phyloP scores from a whole-genome alignment of 352 stramenopile species.

The Albugo candida region DNA sequence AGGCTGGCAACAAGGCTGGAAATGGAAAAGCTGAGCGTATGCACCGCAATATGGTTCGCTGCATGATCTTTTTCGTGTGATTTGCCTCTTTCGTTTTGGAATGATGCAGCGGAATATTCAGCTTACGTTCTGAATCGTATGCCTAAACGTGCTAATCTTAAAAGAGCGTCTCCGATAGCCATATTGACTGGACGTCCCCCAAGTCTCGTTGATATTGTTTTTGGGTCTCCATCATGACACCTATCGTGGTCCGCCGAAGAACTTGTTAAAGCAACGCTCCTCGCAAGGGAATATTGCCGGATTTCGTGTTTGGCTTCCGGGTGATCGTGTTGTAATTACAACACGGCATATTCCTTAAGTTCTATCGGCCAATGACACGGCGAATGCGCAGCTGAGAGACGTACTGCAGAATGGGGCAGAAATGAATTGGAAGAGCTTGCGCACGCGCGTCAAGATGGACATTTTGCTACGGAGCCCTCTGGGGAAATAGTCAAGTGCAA shows the following conservation, averaged over 20 bases:
- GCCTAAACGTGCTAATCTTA: neutral
- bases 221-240: neutral
- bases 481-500: too few species aligned
- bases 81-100: slow-evolving; percentile 8
- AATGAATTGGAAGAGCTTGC: too few species aligned
- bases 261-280: neutral
- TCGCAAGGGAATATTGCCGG: neutral
- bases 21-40: too few species aligned
- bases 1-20: too few species aligned
- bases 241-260: neutral
- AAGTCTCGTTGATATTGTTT: slow-evolving; percentile 1
- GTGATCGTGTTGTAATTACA: neutral
- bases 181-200: slow-evolving; percentile 1
- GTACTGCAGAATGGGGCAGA: too few species aligned
- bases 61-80: slow-evolving; percentile 8
- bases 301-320: neutral
- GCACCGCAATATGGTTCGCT: neutral
- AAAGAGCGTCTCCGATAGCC: slow-evolving; percentile 1
- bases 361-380: too few species aligned
- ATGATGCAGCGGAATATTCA: neutral
- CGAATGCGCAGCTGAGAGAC: too few species aligned
- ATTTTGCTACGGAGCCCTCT: too few species aligned
- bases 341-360: neutral
- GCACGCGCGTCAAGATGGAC: too few species aligned
- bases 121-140: neutral